Evolutionary conservation across 2,329 filamentous ascomycete species (phyloP).

Genomic region (Pestalotiopsis sp.): DNA sequence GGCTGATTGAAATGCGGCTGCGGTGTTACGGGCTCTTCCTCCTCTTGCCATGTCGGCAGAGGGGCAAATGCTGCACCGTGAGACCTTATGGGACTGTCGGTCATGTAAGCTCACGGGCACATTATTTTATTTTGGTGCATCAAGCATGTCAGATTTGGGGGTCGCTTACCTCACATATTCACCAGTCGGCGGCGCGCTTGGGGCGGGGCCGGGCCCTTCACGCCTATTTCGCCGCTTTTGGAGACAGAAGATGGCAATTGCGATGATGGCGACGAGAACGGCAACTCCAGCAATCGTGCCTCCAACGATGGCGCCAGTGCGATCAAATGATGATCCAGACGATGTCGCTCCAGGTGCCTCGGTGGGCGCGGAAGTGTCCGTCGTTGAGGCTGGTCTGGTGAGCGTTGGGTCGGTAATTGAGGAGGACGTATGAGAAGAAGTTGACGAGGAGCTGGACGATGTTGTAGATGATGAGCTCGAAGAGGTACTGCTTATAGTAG

Average conservation of each 20-base stretch:
- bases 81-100: constrained; percentile 28
- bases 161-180: constrained; percentile 44
- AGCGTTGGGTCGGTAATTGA: neutral
- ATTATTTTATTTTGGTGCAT: neutral
- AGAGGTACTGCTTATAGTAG: constrained; percentile 19
- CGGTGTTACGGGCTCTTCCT: constrained; percentile 33
- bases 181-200: constrained; percentile 32
- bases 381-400: constrained; percentile 14
- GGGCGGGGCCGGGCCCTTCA: constrained; percentile 41
- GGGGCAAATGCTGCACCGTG: constrained; percentile 41
- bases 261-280: constrained; percentile 43
- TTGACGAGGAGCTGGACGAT: constrained; percentile 17
- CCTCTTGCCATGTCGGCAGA: constrained; percentile 34
- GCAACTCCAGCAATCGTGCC: constrained; percentile 56
- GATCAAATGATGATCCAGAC: constrained; percentile 23
- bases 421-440: constrained; percentile 10
- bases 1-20: constrained; percentile 15
- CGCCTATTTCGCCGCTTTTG: constrained; percentile 45
- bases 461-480: constrained; percentile 17
- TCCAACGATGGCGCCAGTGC: constrained; percentile 56
- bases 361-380: constrained; percentile 6
- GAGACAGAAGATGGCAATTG: constrained; percentile 45
- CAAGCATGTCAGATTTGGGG: neutral
- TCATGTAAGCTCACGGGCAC: neutral
- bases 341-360: constrained; percentile 18